Conservation (phyloP, 805 yeast genomes). For the Scheffersomyces stipitis region DNA sequence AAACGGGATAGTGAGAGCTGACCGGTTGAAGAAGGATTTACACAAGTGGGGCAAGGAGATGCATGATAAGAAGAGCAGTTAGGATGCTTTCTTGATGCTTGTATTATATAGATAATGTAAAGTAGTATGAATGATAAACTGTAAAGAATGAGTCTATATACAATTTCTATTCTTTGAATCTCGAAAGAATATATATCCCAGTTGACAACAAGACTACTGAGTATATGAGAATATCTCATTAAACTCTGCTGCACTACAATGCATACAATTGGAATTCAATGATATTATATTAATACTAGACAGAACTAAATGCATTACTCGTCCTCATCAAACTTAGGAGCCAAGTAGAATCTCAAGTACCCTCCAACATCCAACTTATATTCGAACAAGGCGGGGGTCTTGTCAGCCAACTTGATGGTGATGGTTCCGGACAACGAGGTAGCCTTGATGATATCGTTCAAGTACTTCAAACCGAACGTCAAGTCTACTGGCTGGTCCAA, state of each 20-base stretch:
- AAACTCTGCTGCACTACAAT: no score
- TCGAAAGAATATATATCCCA: no score
- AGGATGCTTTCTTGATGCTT: no score
- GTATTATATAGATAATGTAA: no score
- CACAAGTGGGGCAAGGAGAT: conserved; percentile 85
- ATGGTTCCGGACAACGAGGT: conserved; percentile 73
- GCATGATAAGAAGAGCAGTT: conserved; percentile 43
- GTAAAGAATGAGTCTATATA: conserved; percentile 2
- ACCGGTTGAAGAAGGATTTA: conserved; percentile 67
- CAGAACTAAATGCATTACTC: no score
- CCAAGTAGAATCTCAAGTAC: conserved; percentile 90
- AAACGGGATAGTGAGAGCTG: conserved; percentile 74
- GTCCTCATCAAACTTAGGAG: conserved; percentile 96
- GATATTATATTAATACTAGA: no score
- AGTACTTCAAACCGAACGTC: conserved; percentile 88
- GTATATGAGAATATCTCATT: no score
- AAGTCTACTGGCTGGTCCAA: conserved; percentile 84
- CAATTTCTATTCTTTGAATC: no score
- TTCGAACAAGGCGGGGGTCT: conserved; percentile 92
- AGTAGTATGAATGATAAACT: neutral
- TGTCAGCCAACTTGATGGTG: conserved; percentile 82
- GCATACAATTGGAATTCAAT: no score
- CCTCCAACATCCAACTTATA: conserved; percentile 85
- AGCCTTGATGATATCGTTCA: conserved; percentile 90
- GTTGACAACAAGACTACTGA: no score